Percentiles rank a stretch among this genome's conserved stretches.
phyloP scores from a whole-genome alignment of 2,329 filamentous ascomycete genomes.

The Onygenales sp. region DNA sequence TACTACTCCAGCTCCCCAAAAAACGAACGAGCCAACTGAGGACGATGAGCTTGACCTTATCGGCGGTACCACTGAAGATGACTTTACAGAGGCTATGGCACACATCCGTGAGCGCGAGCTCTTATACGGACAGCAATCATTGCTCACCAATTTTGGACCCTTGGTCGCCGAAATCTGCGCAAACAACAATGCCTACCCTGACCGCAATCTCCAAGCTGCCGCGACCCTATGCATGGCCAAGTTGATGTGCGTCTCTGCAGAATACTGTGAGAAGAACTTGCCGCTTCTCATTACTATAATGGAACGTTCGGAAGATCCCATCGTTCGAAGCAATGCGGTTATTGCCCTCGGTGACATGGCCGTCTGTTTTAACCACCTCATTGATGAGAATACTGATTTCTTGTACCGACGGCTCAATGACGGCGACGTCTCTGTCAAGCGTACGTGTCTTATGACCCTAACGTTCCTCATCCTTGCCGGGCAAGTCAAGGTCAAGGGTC shows the following conservation, averaged over 20 bases:
- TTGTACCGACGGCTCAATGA: conserved; percentile 90
- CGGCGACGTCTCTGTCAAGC: conserved; percentile 78
- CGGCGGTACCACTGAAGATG: conserved; percentile 88
- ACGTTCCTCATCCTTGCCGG: conserved; percentile 95
- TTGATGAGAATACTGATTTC: conserved; percentile 98
- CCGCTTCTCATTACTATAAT: conserved; percentile 95
- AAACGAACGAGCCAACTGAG: conserved; percentile 51
- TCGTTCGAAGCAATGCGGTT: conserved; percentile 89
- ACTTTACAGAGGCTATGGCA: conserved; percentile 79
- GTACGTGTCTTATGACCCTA: conserved; percentile 95
- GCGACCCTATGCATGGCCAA: conserved; percentile 93
- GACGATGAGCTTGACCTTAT: conserved; percentile 92
- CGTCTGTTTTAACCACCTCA: conserved; percentile 97
- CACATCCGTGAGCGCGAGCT: conserved; percentile 79
- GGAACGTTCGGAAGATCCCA: conserved; percentile 84
- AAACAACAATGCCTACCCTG: conserved; percentile 85
- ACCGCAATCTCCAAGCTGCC: conserved; percentile 82
- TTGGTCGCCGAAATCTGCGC: conserved; percentile 88
- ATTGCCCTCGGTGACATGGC: conserved; percentile 98
- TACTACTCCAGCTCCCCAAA: conserved; percentile 32
- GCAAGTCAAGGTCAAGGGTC: conserved; percentile 98
- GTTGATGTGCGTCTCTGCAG: conserved; percentile 94
- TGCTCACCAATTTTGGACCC: conserved; percentile 84
- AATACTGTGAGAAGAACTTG: conserved; percentile 91
- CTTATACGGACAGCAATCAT: conserved; percentile 69